Conservation (phyloP, 2,329 filamentous ascomycete species). For the Fusarium piperis region DNA sequence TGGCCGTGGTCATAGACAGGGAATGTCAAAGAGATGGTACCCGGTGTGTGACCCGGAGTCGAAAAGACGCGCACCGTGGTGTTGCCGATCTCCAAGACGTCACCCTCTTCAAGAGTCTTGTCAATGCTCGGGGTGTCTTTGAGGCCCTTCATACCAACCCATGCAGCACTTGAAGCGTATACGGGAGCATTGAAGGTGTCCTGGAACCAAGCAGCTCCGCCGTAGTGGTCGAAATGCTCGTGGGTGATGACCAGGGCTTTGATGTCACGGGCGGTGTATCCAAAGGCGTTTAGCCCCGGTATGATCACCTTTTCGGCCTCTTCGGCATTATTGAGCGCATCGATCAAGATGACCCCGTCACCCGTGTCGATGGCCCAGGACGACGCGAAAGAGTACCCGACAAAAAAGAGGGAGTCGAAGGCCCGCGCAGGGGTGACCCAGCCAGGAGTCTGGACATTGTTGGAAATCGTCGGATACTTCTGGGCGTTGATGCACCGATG, state of each 20-base stretch:
- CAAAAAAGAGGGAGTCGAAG: constrained; percentile 38
- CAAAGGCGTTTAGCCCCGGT: constrained; percentile 29
- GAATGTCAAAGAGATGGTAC: constrained; percentile 37
- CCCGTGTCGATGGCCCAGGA: constrained; percentile 43
- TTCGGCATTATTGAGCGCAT: constrained; percentile 33
- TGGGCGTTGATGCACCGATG: constrained; percentile 25
- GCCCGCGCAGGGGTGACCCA: constrained; percentile 29
- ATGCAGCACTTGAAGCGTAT: constrained; percentile 26
- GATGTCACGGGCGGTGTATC: constrained; percentile 35
- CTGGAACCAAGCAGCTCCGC: constrained; percentile 39
- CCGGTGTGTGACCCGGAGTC: constrained; percentile 40
- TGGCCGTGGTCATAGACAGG: constrained; percentile 30
- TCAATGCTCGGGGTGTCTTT: constrained; percentile 7
- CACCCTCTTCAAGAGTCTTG: constrained; percentile 19
- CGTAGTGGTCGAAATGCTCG: constrained; percentile 44
- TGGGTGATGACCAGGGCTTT: constrained; percentile 45
- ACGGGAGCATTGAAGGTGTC: constrained; percentile 28
- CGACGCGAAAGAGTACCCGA: constrained; percentile 36
- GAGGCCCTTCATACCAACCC: constrained; percentile 8
- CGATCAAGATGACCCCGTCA: constrained; percentile 39
- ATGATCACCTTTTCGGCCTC: constrained; percentile 30
- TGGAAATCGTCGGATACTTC: constrained; percentile 26
- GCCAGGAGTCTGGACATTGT: constrained; percentile 18
- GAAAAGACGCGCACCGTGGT: constrained; percentile 18
- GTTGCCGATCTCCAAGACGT: constrained; percentile 36